These are phyloP conservation scores for Boletus vinaceobasis DNA, from an alignment of 768 basidiomycete species.

Conservation along the genomic window DNA sequence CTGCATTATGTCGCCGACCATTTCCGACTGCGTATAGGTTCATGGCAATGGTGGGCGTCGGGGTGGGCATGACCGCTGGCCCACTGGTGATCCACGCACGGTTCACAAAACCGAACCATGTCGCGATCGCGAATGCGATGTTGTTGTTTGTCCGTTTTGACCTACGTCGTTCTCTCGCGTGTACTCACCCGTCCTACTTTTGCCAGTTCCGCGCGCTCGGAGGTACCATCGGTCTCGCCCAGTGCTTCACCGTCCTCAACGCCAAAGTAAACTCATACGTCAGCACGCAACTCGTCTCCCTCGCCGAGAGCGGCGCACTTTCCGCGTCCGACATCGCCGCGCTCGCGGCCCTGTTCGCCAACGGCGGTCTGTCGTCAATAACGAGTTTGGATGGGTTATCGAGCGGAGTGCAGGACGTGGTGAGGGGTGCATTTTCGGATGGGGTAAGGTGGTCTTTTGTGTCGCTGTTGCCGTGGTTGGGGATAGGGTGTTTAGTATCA, in stretches of 20 bases:
- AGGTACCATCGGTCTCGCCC: slow-evolving; percentile 53
- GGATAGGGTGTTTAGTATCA: slow-evolving; percentile 31
- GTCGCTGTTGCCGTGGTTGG: slow-evolving; percentile 48
- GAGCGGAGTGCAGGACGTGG: slow-evolving; percentile 29
- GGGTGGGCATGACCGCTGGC: slow-evolving; percentile 40
- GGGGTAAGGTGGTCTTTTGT: slow-evolving; percentile 45
- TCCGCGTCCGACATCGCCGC: slow-evolving; percentile 25
- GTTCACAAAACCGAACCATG: slow-evolving; percentile 40
- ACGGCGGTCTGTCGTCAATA: slow-evolving; percentile 32
- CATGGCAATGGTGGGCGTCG: slow-evolving; percentile 44
- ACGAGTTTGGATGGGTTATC: slow-evolving; percentile 39
- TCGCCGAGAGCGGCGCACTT: slow-evolving; percentile 24
- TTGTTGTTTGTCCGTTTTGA: slow-evolving; percentile 39
- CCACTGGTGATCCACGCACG: slow-evolving; percentile 44
- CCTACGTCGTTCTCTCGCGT: neutral
- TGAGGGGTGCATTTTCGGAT: slow-evolving; percentile 40
- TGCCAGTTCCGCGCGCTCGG: slow-evolving; percentile 45
- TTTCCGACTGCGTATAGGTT: slow-evolving; percentile 27
- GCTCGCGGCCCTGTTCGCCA: slow-evolving; percentile 24
- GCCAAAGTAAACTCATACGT: slow-evolving; percentile 39
- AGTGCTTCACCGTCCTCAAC: slow-evolving; percentile 48
- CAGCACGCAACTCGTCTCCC: slow-evolving; percentile 12
- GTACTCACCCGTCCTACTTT: neutral
- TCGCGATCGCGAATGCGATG: slow-evolving; percentile 44
- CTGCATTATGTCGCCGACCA: neutral